A percentile compares a stretch with the other conserved stretches of the same genome.
phyloP scores from a whole-genome alignment of 2,329 filamentous ascomycete species.

The Nemania bipapillata region DNA sequence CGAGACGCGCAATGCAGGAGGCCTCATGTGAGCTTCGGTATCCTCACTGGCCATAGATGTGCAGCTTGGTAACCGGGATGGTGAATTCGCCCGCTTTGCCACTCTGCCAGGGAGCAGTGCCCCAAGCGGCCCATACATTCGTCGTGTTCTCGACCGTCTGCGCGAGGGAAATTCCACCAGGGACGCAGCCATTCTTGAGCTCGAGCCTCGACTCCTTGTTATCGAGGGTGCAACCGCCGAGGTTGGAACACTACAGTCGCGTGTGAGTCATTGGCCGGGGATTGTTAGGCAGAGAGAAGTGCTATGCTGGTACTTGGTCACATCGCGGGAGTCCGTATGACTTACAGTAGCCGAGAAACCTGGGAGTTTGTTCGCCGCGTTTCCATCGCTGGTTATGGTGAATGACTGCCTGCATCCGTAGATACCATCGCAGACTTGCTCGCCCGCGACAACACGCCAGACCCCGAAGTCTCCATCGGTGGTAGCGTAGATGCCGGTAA shows the following conservation, averaged over 20 bases:
- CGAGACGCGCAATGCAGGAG: background rate
- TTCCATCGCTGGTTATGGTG: conserved; percentile 6
- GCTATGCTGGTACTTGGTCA: no score
- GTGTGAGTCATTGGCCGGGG: background rate
- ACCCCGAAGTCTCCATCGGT: background rate
- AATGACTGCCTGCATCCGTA: background rate
- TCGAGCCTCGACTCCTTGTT: background rate
- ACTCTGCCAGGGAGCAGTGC: background rate
- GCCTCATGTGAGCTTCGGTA: background rate
- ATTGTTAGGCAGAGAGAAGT: background rate
- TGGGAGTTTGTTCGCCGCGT: background rate
- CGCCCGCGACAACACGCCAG: background rate
- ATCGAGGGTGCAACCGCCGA: background rate
- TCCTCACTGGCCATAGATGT: background rate
- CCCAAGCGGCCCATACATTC: background rate
- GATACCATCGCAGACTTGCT: background rate
- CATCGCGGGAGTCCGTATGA: background rate
- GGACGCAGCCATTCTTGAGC: background rate
- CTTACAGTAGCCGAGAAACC: conserved; percentile 4
- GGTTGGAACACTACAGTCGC: background rate
- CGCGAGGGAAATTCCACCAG: background rate
- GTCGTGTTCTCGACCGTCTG: background rate
- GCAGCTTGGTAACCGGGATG: background rate
- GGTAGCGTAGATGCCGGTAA: background rate
- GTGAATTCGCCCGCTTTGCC: background rate